Evolutionary conservation across 768 basidiomycete species (phyloP).

Genomic region (Myochromella boudieri): DNA sequence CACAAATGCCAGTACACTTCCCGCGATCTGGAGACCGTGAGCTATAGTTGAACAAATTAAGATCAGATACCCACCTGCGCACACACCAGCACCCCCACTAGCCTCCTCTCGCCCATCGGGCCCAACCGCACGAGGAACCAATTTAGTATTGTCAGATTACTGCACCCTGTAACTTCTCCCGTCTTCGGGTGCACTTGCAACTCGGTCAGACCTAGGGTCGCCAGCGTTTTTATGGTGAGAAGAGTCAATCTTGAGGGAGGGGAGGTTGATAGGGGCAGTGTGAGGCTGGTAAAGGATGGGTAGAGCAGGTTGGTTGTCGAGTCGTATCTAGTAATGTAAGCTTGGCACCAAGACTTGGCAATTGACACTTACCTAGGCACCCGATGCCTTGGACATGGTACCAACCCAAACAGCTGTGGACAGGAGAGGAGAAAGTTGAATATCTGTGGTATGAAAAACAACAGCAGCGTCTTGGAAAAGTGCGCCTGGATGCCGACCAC

Average conservation of each 20-base stretch:
- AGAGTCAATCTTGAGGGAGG: conserved; percentile 56
- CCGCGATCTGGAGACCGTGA: conserved; percentile 48
- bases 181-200: conserved; percentile 55
- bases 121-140: conserved; percentile 78
- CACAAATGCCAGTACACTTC: conserved; percentile 80
- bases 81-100: conserved; percentile 71
- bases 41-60: too few species aligned
- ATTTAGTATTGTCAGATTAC: conserved; percentile 92
- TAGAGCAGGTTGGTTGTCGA: conserved; percentile 70
- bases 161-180: conserved; percentile 64
- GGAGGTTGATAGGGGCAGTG: too few species aligned
- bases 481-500: conserved; percentile 97
- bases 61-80: conserved; percentile 55
- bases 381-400: conserved; percentile 92
- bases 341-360: not conserved
- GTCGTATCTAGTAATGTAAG: conserved; percentile 62
- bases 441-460: conserved; percentile 97
- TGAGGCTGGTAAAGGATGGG: conserved; percentile 71
- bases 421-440: conserved; percentile 96
- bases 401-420: conserved; percentile 92
- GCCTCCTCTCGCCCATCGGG: conserved; percentile 79
- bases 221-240: conserved; percentile 58
- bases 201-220: conserved; percentile 63
- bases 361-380: conserved; percentile 69
- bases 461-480: conserved; percentile 92